Base-by-base conservation (phyloP, 129 eudicot genomes). In the Tagetes erecta region DNA sequence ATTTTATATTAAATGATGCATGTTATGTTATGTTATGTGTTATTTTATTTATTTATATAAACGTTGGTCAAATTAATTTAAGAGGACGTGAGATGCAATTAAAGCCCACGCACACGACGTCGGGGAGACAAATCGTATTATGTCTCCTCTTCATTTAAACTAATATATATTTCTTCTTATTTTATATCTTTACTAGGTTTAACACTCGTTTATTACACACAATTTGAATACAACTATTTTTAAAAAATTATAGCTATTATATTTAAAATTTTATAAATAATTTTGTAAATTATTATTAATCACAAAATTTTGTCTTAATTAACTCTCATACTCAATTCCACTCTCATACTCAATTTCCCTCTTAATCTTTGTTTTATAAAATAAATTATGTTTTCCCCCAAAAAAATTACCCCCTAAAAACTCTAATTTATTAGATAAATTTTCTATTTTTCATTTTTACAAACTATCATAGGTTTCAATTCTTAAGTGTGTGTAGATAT, bases 61-160 rank as follows among this genome's bases (percentile, higher is more conserved):
- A 55, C 14, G 30, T 69, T n/a, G 20, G 80, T 68, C 75, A 67
- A 75, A 13, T 67, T 3, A 75, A 13, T 67, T 33, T 72, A 64
- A 72, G 83, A 79, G 83, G 78, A 79, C 83, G 83, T 79, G 78
- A 79, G 74, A 79, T 72, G 83, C 83, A 79, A 72, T 79, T 72
- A 79, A 72, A 79, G 83, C 53, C 83, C 74, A 72, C 69, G 78
- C 83, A 72, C 83, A 79, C 83, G 83, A 79, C 83, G 83, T 79
- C 74, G 83, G 83, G 83, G 83, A 79, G 83, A 79, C 83, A 72
- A 79, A 79, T 72, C 78, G 83, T 79, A 79, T 79, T 79, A 60
- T 79, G 83, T 69, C 78, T 73, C 76, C 71, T 71, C 49, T 72
- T 41, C 36, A 39, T 27, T 63, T 42, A 63, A 79, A 79, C 45